Evolutionary conservation across 495 filamentous ascomycete genomes (phyloP).

Genomic region (Lophiotrema nucula): DNA sequence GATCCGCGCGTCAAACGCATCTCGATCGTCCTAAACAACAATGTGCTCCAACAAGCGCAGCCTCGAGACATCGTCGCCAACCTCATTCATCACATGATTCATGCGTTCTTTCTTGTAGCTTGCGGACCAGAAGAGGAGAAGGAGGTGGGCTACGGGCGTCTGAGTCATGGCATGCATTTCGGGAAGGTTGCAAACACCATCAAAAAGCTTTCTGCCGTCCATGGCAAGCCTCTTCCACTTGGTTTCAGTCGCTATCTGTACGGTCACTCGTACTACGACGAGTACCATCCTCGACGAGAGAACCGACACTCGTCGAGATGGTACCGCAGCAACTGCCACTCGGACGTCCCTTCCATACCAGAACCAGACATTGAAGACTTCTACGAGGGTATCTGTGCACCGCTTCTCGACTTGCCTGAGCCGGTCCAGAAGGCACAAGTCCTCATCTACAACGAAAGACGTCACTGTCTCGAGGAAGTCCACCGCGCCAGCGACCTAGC

Average conservation of each 20-base stretch:
- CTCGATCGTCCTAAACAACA: constrained; percentile 23
- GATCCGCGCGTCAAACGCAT: constrained; percentile 18
- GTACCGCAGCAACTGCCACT: constrained; percentile 21
- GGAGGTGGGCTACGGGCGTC: constrained; percentile 19
- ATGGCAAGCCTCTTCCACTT: constrained; percentile 17
- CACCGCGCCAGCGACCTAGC: constrained; percentile 8
- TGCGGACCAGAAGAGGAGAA: constrained; percentile 16
- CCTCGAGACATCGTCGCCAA: constrained; percentile 16
- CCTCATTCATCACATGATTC: constrained; percentile 38
- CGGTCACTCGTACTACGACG: not conserved
- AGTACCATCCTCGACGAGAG: not conserved
- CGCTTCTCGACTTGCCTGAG: constrained; percentile 19
- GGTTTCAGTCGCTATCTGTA: constrained; percentile 24
- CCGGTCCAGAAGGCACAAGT: constrained; percentile 3
- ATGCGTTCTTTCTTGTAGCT: constrained; percentile 32
- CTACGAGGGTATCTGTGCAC: constrained; percentile 19
- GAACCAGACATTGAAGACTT: constrained; percentile 20
- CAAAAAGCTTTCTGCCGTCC: constrained; percentile 17
- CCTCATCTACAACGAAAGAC: constrained; percentile 8
- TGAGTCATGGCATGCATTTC: constrained; percentile 28
- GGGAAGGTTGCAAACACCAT: constrained; percentile 29
- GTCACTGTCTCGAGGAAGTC: constrained; percentile 19
- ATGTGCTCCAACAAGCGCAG: constrained; percentile 1
- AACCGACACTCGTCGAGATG: not conserved
- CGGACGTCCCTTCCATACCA: constrained; percentile 1